Conservation (phyloP, 306 rosid genomes). For the Quillaja saponaria region DNA sequence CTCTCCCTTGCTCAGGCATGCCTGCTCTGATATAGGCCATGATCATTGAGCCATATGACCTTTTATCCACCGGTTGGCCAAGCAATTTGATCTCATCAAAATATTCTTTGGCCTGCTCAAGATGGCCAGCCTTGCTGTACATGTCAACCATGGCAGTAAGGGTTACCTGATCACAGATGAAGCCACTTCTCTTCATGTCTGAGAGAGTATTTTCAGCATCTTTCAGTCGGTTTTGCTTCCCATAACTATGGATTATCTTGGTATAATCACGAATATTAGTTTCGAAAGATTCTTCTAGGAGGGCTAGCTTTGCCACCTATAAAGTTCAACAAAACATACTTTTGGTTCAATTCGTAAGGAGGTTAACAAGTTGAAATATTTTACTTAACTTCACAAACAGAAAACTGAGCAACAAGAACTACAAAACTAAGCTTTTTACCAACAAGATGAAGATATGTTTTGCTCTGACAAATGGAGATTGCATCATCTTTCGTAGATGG, state of each 20-base stretch:
- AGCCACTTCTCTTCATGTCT: slow-evolving; percentile 65
- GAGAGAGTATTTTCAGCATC: slow-evolving; percentile 66
- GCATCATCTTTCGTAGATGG: no score
- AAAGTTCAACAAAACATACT: slow-evolving; percentile 18
- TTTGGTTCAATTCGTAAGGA: slow-evolving; percentile 17
- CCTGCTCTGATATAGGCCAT: slow-evolving; percentile 87
- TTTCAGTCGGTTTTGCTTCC: slow-evolving; percentile 55
- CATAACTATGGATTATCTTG: slow-evolving; percentile 69
- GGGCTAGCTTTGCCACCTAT: slow-evolving; percentile 82
- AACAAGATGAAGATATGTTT: no score
- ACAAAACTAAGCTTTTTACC: no score
- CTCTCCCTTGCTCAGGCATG: slow-evolving; percentile 68
- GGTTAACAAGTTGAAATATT: no score
- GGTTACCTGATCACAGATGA: slow-evolving; percentile 71
- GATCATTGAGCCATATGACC: slow-evolving; percentile 85
- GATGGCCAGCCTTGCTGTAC: slow-evolving; percentile 77
- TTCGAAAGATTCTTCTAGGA: slow-evolving; percentile 75
- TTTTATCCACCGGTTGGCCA: slow-evolving; percentile 65
- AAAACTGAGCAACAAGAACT: no score
- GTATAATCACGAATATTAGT: slow-evolving; percentile 72
- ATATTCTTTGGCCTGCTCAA: slow-evolving; percentile 61
- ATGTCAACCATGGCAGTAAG: slow-evolving; percentile 79
- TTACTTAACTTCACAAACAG: no score
- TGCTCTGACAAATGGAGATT: no score
- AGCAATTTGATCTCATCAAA: slow-evolving; percentile 81